Conservation (phyloP, 192 early-diverging fungal genomes). For the Chytriomyces confervae region DNA sequence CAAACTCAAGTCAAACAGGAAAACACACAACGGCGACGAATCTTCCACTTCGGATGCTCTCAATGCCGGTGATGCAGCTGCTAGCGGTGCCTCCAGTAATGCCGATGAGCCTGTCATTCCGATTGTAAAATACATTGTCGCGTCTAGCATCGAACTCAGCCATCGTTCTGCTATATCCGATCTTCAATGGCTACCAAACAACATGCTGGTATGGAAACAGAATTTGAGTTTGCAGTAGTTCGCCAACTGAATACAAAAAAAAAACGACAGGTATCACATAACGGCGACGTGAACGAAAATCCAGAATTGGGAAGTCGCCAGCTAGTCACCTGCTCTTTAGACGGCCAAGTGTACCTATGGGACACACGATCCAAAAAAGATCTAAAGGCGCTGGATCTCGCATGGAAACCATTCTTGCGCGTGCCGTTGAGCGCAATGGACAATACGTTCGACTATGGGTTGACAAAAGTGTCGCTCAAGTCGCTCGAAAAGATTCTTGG, state of each 20-base stretch:
- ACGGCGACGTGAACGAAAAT: slow-evolving; percentile 55
- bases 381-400: slow-evolving; percentile 56
- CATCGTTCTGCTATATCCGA: slow-evolving; percentile 58
- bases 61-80: not conserved
- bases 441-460: slow-evolving; percentile 66
- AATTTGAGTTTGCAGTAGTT: not conserved
- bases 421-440: slow-evolving; percentile 66
- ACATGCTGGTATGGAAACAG: slow-evolving; percentile 52
- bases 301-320: slow-evolving; percentile 58
- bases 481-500: slow-evolving; percentile 16
- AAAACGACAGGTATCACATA: slow-evolving; percentile 36
- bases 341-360: slow-evolving; percentile 66
- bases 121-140: slow-evolving; percentile 51
- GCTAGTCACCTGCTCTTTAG: slow-evolving; percentile 59
- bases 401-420: slow-evolving; percentile 64
- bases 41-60: not conserved
- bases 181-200: slow-evolving; percentile 60
- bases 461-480: slow-evolving; percentile 56
- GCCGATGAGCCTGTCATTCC: slow-evolving; percentile 34
- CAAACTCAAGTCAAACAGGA: slow-evolving; percentile 56
- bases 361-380: slow-evolving; percentile 67
- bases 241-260: not conserved
- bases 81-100: slow-evolving; percentile 3
- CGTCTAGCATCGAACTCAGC: slow-evolving; percentile 64
- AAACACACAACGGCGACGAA: slow-evolving; percentile 35